phyloP scores from a whole-genome alignment of 345 rosid species.

The Excoecaria cochinchinensis region DNA sequence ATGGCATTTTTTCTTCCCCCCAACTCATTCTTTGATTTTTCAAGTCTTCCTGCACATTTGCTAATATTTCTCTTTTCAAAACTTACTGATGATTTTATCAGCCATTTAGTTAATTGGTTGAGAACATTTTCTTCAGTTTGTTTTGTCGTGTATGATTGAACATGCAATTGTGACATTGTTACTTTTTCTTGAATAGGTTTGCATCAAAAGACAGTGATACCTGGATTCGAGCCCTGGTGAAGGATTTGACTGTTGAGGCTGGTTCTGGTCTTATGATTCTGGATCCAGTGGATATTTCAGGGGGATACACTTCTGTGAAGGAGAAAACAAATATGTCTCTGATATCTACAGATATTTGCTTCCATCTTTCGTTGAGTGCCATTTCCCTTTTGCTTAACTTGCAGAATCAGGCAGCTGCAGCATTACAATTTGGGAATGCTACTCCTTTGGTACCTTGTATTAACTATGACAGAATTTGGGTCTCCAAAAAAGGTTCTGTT shows the following conservation, averaged over 20 bases:
- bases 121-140: neutral
- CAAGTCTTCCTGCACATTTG: neutral
- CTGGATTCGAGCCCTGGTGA: conserved; percentile 84
- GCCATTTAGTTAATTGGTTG: neutral
- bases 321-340: conserved; percentile 89
- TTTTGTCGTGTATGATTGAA: neutral
- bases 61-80: neutral
- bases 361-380: conserved; percentile 85
- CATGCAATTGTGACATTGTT: neutral
- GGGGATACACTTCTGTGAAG: conserved; percentile 85
- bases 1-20: neutral
- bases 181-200: conserved; percentile 49
- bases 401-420: conserved; percentile 72
- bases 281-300: conserved; percentile 86
- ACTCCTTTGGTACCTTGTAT: conserved; percentile 81
- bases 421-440: conserved; percentile 88
- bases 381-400: conserved; percentile 83
- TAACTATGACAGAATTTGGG: conserved; percentile 82
- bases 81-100: neutral
- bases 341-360: conserved; percentile 74
- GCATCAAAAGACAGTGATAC: conserved; percentile 93
- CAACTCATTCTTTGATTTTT: neutral
- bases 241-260: conserved; percentile 83
- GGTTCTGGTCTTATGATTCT: conserved; percentile 96
- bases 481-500: conserved; percentile 74